A percentile compares a stretch with the other conserved stretches of the same genome.
Conservation (phyloP, 768 basidiomycete genomes). For the Paxillus involutus region DNA sequence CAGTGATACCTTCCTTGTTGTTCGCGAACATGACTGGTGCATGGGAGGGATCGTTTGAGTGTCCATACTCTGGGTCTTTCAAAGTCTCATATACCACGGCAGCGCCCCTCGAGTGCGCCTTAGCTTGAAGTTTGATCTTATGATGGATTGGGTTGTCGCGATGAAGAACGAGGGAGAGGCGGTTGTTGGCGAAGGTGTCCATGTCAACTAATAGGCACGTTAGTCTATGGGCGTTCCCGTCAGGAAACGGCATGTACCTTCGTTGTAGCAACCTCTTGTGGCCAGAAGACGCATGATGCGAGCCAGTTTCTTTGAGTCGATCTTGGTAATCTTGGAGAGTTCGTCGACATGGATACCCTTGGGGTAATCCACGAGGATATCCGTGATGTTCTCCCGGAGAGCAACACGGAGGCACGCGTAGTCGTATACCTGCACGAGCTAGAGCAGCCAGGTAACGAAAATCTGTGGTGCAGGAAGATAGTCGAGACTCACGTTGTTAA, state of each 20-base stretch:
- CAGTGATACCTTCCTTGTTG: slow-evolving; percentile 16
- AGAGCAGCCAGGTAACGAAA: background rate
- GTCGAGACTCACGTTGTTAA: slow-evolving; percentile 27
- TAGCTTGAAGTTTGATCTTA: slow-evolving; percentile 19
- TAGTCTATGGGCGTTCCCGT: background rate
- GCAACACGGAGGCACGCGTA: slow-evolving; percentile 29
- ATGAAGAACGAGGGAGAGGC: slow-evolving; percentile 29
- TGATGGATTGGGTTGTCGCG: slow-evolving; percentile 20
- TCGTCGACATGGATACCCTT: slow-evolving; percentile 32
- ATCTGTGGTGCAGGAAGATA: background rate
- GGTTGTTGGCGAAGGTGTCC: slow-evolving; percentile 35
- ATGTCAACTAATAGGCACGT: slow-evolving; percentile 20
- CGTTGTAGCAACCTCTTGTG: slow-evolving; percentile 29
- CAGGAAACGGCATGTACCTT: slow-evolving; percentile 24
- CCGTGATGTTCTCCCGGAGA: slow-evolving; percentile 25
- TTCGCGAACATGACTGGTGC: slow-evolving; percentile 20
- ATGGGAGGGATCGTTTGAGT: slow-evolving; percentile 20
- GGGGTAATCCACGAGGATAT: slow-evolving; percentile 28
- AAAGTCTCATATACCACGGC: slow-evolving; percentile 25
- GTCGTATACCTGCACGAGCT: slow-evolving; percentile 29
- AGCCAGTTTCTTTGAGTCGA: slow-evolving; percentile 28
- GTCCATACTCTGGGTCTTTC: slow-evolving; percentile 22
- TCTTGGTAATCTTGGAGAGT: slow-evolving; percentile 18
- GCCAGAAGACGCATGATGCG: slow-evolving; percentile 32
- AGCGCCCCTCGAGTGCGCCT: slow-evolving; percentile 16